These are phyloP conservation scores for Melampsora americana DNA, from an alignment of 1,284 basidiomycete genomes.

Conservation along the genomic window DNA sequence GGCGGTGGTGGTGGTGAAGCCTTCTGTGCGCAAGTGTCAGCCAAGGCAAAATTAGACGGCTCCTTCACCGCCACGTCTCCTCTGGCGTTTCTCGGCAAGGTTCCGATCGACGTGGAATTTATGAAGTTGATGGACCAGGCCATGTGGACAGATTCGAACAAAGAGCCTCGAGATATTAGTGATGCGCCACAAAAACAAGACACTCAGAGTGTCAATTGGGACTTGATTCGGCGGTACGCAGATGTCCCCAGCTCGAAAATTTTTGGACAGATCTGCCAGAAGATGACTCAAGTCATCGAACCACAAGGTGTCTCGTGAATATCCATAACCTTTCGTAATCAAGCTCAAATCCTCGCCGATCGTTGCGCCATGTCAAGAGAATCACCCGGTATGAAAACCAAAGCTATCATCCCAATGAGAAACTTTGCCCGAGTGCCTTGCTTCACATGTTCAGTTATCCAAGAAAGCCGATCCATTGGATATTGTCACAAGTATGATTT, in stretches of 20 bases:
- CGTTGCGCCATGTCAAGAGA: too few species aligned
- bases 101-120: conserved; percentile 91
- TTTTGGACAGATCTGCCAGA: conserved; percentile 1
- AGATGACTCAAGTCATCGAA: not conserved
- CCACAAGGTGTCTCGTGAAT: not conserved
- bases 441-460: too few species aligned
- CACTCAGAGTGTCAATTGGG: not conserved
- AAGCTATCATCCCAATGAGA: too few species aligned
- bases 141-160: conserved; percentile 38
- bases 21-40: conserved; percentile 47
- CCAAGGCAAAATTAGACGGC: conserved; percentile 45
- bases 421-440: too few species aligned
- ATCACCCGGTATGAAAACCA: too few species aligned
- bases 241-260: not conserved
- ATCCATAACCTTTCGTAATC: too few species aligned
- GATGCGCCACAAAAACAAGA: not conserved
- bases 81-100: conserved; percentile 75
- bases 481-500: too few species aligned
- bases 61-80: conserved; percentile 60
- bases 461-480: too few species aligned
- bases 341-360: too few species aligned
- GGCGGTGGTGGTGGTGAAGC: conserved; percentile 87
- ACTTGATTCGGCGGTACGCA: not conserved
- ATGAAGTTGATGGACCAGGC: conserved; percentile 80
- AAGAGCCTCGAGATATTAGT: not conserved